Conservation (phyloP, 1,284 basidiomycete genomes). For the Trichosporon sp. region DNA sequence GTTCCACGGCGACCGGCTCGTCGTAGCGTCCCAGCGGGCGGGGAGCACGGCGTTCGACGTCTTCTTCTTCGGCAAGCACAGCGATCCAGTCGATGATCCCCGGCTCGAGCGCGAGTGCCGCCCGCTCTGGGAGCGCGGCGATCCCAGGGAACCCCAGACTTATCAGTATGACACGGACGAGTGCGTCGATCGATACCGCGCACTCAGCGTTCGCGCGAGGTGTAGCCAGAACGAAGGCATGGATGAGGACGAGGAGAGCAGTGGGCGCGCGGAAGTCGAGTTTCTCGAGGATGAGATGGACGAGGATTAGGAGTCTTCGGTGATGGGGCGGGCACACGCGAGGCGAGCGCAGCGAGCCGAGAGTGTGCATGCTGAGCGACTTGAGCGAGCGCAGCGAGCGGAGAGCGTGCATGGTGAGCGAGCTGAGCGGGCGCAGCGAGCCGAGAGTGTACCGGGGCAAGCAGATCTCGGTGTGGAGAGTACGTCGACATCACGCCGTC, state of each 20-base stretch:
- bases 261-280: not conserved
- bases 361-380: not conserved
- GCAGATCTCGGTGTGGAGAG: too few relatives aligned
- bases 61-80: constrained; percentile 38
- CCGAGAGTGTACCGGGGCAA: too few relatives aligned
- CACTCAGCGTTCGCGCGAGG: not conserved
- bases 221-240: not conserved
- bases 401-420: too few relatives aligned
- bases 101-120: constrained; percentile 30
- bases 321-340: not conserved
- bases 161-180: constrained; percentile 27
- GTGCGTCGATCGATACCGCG: not conserved
- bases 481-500: too few relatives aligned
- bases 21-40: constrained; percentile 79
- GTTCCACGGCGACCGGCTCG: constrained; percentile 84
- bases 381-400: not conserved
- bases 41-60: constrained; percentile 58
- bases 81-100: constrained; percentile 33
- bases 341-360: not conserved
- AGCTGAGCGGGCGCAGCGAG: not conserved
- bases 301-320: not conserved
- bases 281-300: not conserved
- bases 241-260: constrained; percentile 2
- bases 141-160: constrained; percentile 30
- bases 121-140: constrained; percentile 36